These are phyloP conservation scores for Mucor mucedo DNA, from an alignment of 371 early-diverging fungal genomes.

Conservation along the genomic window DNA sequence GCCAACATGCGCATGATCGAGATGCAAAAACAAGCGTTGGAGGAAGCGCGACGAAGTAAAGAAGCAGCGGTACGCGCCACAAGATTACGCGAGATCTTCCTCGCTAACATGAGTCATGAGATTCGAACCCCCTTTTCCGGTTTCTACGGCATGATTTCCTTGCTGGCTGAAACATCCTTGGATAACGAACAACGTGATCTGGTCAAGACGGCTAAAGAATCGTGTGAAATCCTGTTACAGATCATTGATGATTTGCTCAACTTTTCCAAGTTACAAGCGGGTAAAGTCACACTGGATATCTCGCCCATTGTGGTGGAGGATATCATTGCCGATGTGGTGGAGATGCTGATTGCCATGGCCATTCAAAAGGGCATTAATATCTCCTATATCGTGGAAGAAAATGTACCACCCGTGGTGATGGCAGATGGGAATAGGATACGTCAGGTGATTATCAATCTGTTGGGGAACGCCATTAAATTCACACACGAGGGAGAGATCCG, in stretches of 20 bases:
- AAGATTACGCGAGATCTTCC: slow-evolving; percentile 53
- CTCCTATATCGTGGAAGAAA: slow-evolving; percentile 44
- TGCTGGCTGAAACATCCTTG: slow-evolving; percentile 56
- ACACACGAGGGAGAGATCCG: slow-evolving; percentile 61
- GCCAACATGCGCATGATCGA: slow-evolving; percentile 51
- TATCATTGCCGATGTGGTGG: slow-evolving; percentile 59
- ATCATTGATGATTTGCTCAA: slow-evolving; percentile 69
- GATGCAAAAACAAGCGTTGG: slow-evolving; percentile 51
- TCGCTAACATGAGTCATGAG: slow-evolving; percentile 66
- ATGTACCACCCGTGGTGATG: slow-evolving; percentile 44
- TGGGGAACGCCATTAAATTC: slow-evolving; percentile 57
- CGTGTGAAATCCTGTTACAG: slow-evolving; percentile 62
- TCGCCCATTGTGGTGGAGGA: slow-evolving; percentile 57
- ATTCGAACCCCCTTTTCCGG: slow-evolving; percentile 64
- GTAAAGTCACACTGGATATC: slow-evolving; percentile 60
- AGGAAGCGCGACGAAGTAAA: slow-evolving; percentile 49
- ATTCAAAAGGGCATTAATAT: slow-evolving; percentile 57
- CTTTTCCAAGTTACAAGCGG: slow-evolving; percentile 68
- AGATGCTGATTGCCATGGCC: slow-evolving; percentile 58
- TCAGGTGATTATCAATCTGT: slow-evolving; percentile 47
- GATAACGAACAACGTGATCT: slow-evolving; percentile 62
- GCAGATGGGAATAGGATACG: slow-evolving; percentile 55
- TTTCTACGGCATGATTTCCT: slow-evolving; percentile 63
- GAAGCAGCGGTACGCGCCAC: slow-evolving; percentile 55
- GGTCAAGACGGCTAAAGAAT: slow-evolving; percentile 63